Evolutionary conservation across 805 yeast species (phyloP), one percentile per base, ranked within the genome.

Genomic region (Schwanniomyces polymorphus): DNA sequence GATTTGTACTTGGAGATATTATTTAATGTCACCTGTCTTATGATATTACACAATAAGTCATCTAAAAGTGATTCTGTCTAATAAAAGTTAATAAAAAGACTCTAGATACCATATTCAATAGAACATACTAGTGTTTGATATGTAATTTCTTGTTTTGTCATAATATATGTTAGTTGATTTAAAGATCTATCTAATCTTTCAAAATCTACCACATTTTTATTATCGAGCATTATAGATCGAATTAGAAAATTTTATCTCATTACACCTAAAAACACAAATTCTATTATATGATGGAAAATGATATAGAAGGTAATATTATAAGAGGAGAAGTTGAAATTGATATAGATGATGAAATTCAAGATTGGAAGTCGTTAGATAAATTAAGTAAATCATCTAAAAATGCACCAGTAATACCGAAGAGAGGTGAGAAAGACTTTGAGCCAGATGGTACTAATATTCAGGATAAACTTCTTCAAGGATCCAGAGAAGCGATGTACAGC

Each of bases 361-460:
- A 71, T 50, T 73, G 75, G 71, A 60, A 61, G 27, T 45, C 49
- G 27, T 44, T 60, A 6, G 45, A 44, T 34, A 47, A 46, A 12
- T 21, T 38, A 9, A 14, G 25, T 2, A 27, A 38, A 23, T 12
- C 37, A 17, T 26, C 38, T 21, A 45, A 44, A n/a, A 34, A 43
- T 16, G 45, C 29, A 14, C 7, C 38, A 7, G 42, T 21, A 14
- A 50, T 84, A 1, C 91, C 91, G 2, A 86, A 82, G 53, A 70
- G 92, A 50, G 96, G 97, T 2, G 91, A 83, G 47, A 91, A 91
- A 61, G 96, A 88, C 54, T 87, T 82, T 54, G 96, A 84, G 49
- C 96, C 95, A 0, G 92, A 86, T 60, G 90, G 88, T 0, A 84
- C 91, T 0, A 55, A 58, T 5, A 59, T 70, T 5, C 94, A 88